Evolutionary conservation across 1,284 basidiomycete genomes (phyloP).

Genomic region (Apiotrichum gracile): DNA sequence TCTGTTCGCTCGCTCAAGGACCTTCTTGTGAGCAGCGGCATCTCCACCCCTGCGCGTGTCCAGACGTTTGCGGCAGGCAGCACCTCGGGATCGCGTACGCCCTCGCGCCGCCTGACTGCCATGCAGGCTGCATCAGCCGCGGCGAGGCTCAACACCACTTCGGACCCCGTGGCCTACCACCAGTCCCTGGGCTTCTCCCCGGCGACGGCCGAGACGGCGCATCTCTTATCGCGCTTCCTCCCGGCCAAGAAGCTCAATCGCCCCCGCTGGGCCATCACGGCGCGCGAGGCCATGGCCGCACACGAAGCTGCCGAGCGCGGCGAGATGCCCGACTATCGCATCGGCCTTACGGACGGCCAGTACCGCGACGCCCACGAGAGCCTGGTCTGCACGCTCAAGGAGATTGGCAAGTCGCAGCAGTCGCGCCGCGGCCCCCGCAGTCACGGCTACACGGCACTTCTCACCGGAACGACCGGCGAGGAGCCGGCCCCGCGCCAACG

Average conservation of each 20-base stretch:
- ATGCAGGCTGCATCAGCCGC: slow-evolving; percentile 26
- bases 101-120: slow-evolving; percentile 22
- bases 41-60: background rate
- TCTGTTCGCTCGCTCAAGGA: slow-evolving; percentile 21
- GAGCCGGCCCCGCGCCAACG: background rate
- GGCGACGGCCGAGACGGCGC: slow-evolving; percentile 32
- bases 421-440: background rate
- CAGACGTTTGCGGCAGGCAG: background rate
- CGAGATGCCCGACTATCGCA: slow-evolving; percentile 13
- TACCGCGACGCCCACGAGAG: slow-evolving; percentile 40
- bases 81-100: background rate
- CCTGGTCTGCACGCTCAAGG: slow-evolving; percentile 28
- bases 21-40: slow-evolving; percentile 1
- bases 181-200: slow-evolving; percentile 31
- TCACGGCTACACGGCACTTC: slow-evolving; percentile 2
- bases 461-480: slow-evolving; percentile 1
- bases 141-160: slow-evolving; percentile 29
- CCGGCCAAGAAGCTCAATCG: slow-evolving; percentile 20
- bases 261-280: slow-evolving; percentile 24
- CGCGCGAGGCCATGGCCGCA: slow-evolving; percentile 11
- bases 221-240: slow-evolving; percentile 37
- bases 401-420: slow-evolving; percentile 11
- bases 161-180: slow-evolving; percentile 37
- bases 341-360: slow-evolving; percentile 36
- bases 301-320: slow-evolving; percentile 8